Evolutionary conservation across 2,329 filamentous ascomycete species (phyloP).

Genomic region (Coniochaeta hoffmannii): DNA sequence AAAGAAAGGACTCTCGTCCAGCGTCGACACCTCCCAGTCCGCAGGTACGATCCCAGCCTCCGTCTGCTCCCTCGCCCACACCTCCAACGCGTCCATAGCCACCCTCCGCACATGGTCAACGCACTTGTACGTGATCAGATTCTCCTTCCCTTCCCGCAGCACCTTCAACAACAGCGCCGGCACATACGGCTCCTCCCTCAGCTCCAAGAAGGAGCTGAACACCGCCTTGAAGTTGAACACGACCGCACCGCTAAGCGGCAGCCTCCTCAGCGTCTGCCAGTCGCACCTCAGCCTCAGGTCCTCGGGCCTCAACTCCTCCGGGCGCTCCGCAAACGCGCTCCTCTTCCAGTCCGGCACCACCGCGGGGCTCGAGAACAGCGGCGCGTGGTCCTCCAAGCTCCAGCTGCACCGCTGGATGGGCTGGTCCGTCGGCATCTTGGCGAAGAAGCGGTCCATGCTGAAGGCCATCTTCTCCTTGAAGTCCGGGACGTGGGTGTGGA

Average conservation of each 20-base stretch:
- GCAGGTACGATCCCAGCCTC: conserved; percentile 27
- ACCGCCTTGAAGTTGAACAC: conserved; percentile 87
- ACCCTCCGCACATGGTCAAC: conserved; percentile 74
- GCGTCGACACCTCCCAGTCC: conserved; percentile 60
- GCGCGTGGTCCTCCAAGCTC: conserved; percentile 70
- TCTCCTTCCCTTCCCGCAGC: conserved; percentile 49
- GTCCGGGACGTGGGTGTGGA: conserved; percentile 70
- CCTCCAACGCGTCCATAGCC: conserved; percentile 54
- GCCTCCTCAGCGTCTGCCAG: conserved; percentile 77
- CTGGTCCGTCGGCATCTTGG: conserved; percentile 64
- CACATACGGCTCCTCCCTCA: conserved; percentile 65
- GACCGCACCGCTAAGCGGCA: conserved; percentile 68
- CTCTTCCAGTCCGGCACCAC: conserved; percentile 52
- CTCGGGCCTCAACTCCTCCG: conserved; percentile 37
- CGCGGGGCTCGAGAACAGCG: conserved; percentile 66
- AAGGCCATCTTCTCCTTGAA: conserved; percentile 85
- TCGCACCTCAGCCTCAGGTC: conserved; percentile 69
- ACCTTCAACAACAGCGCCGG: conserved; percentile 63
- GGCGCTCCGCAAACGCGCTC: conserved; percentile 47
- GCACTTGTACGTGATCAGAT: conserved; percentile 59
- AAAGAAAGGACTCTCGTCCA: conserved; percentile 71
- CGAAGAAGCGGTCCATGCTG: conserved; percentile 83
- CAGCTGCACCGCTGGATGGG: conserved; percentile 81
- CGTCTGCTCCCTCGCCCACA: conserved; percentile 60
- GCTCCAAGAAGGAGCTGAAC: conserved; percentile 66